Percentiles rank a stretch among this genome's conserved stretches.
Conservation (phyloP, 1,284 basidiomycete genomes). For the Ustilago cynodontis region DNA sequence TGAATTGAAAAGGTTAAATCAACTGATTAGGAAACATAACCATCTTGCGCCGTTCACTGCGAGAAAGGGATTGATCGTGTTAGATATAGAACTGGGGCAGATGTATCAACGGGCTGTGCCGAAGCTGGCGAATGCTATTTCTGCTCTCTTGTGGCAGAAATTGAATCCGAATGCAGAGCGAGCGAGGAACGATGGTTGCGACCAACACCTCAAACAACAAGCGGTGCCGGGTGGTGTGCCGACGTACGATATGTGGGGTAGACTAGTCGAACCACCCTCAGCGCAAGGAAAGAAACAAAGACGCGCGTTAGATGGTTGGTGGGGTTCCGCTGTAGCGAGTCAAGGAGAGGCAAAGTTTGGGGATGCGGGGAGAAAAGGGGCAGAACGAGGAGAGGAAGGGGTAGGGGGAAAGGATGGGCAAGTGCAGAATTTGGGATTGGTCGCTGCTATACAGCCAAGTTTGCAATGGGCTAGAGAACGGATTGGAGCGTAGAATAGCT, state of each 20-base stretch:
- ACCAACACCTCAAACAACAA: not conserved
- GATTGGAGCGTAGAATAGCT: conserved; percentile 19
- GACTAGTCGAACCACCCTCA: conserved; percentile 6
- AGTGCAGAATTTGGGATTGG: conserved; percentile 16
- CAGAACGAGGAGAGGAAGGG: not conserved
- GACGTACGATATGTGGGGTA: conserved; percentile 47
- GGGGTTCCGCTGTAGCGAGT: conserved; percentile 5
- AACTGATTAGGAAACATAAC: conserved; percentile 58
- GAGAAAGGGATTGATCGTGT: conserved; percentile 49
- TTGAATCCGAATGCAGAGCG: not conserved
- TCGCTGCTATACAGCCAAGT: conserved; percentile 40
- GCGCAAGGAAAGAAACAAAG: not conserved
- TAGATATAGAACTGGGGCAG: conserved; percentile 34
- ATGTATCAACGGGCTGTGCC: conserved; percentile 29
- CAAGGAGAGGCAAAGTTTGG: not conserved
- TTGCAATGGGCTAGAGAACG: conserved; percentile 39
- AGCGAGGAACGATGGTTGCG: conserved; percentile 5
- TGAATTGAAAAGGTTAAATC: conserved; percentile 56
- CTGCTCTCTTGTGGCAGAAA: conserved; percentile 7
- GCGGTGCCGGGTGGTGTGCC: not conserved
- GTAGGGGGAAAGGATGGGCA: not conserved
- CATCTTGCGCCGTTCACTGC: conserved; percentile 57
- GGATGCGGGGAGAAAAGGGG: not conserved
- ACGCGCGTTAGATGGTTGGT: conserved; percentile 26
- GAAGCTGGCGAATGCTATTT: conserved; percentile 18